These are phyloP conservation scores for Wallacemonas collosoma DNA, from an alignment of 208 protist species.

Conservation along the genomic window DNA sequence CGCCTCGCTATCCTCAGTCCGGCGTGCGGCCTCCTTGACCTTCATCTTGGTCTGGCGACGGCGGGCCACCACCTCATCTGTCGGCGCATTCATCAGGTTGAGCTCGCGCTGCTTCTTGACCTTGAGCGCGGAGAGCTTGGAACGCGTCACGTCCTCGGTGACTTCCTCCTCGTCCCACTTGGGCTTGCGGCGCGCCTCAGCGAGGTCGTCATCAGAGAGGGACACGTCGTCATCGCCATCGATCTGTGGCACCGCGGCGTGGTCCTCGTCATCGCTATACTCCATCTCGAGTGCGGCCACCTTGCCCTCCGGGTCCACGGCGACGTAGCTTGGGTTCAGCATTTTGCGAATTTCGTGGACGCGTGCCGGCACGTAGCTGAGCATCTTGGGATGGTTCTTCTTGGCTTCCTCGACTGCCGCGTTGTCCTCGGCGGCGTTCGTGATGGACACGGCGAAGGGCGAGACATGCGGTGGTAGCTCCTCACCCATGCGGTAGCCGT, in stretches of 20 bases:
- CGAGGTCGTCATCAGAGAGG: slow-evolving; percentile 82
- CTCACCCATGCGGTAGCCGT: slow-evolving; percentile 86
- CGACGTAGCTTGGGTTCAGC: slow-evolving; percentile 73
- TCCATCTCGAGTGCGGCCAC: slow-evolving; percentile 54
- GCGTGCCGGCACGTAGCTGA: slow-evolving; percentile 84
- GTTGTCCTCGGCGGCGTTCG: slow-evolving; percentile 77
- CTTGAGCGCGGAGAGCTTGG: slow-evolving; percentile 84
- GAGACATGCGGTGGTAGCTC: slow-evolving; percentile 92
- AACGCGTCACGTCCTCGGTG: slow-evolving; percentile 73
- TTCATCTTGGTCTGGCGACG: slow-evolving; percentile 63
- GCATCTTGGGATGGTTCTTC: slow-evolving; percentile 77
- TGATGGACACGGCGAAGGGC: slow-evolving; percentile 91
- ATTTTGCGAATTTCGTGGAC: slow-evolving; percentile 87
- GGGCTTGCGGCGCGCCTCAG: slow-evolving; percentile 48
- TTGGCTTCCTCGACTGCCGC: slow-evolving; percentile 79
- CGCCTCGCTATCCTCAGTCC: slow-evolving; percentile 49
- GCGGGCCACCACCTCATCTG: slow-evolving; percentile 76
- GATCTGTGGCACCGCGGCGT: slow-evolving; percentile 58
- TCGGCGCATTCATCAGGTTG: slow-evolving; percentile 89
- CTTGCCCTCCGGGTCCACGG: slow-evolving; percentile 78
- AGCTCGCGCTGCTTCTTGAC: slow-evolving; percentile 88
- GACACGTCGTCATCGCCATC: slow-evolving; percentile 83
- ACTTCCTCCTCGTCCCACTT: slow-evolving; percentile 84
- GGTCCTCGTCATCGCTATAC: slow-evolving; percentile 76
- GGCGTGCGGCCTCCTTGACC: slow-evolving; percentile 35